A percentile compares a stretch with the other conserved stretches of the same genome.
Conservation (phyloP, 495 filamentous ascomycete genomes). For the Tuber microsphaerosporum region DNA sequence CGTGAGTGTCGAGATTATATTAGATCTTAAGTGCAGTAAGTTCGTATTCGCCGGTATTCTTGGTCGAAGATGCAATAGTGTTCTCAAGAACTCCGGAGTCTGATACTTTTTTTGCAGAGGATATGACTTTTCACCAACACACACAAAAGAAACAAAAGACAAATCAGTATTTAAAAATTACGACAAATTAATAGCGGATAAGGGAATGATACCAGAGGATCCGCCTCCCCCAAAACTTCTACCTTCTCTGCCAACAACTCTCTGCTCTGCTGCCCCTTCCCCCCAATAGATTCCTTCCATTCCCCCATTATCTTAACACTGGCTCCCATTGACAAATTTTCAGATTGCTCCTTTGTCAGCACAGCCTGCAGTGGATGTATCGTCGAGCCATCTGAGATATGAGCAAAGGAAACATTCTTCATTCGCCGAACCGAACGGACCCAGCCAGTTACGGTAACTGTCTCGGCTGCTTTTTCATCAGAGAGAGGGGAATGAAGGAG, state of each 20-base stretch:
- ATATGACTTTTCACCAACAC: conserved; percentile 56
- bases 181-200: not conserved
- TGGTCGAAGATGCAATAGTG: conserved; percentile 78
- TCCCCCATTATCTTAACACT: conserved; percentile 70
- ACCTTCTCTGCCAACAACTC: conserved; percentile 69
- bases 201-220: conserved; percentile 59
- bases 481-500: conserved; percentile 24
- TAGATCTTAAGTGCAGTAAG: conserved; percentile 76
- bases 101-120: conserved; percentile 94
- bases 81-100: conserved; percentile 77
- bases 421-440: conserved; percentile 79
- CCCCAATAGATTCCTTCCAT: conserved; percentile 66
- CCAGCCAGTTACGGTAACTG: conserved; percentile 64
- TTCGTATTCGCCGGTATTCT: conserved; percentile 75
- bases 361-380: conserved; percentile 73
- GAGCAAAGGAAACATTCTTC: conserved; percentile 73
- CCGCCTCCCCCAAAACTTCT: conserved; percentile 63
- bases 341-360: conserved; percentile 63
- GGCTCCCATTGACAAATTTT: conserved; percentile 73
- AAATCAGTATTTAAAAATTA: not conserved
- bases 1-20: conserved; percentile 63
- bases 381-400: conserved; percentile 82
- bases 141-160: conserved; percentile 4
- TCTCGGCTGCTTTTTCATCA: conserved; percentile 15
- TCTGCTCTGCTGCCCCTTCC: conserved; percentile 59